Evolutionary conservation across 2,329 filamentous ascomycete species (phyloP).

Genomic region (Drechslerella coelobrocha): DNA sequence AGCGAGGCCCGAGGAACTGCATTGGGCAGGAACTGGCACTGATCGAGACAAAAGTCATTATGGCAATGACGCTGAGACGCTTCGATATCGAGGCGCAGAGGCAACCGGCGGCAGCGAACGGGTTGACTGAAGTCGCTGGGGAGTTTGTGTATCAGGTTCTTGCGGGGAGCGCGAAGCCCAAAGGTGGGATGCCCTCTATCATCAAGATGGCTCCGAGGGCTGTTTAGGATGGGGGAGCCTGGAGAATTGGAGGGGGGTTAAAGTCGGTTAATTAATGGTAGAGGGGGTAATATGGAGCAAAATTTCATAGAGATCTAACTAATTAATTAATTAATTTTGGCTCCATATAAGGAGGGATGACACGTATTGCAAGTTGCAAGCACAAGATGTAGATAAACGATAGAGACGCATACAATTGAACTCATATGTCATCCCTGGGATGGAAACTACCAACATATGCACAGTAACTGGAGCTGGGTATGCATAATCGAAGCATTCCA

Average conservation of each 20-base stretch:
- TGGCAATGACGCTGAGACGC: slow-evolving; percentile 63
- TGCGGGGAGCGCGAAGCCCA: slow-evolving; percentile 52
- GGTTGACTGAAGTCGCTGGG: slow-evolving; percentile 51
- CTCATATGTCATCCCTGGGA: too few relatives aligned
- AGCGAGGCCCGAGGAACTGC: slow-evolving; percentile 65
- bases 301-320: too few relatives aligned
- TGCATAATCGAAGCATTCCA: too few relatives aligned
- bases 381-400: too few relatives aligned
- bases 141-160: slow-evolving; percentile 53
- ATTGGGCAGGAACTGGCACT: slow-evolving; percentile 67
- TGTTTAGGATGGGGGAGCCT: slow-evolving; percentile 1
- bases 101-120: slow-evolving; percentile 52
- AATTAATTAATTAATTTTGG: too few relatives aligned
- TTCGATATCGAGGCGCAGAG: slow-evolving; percentile 62
- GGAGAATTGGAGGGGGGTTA: not conserved
- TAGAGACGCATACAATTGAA: too few relatives aligned
- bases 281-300: too few relatives aligned
- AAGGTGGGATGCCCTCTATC: slow-evolving; percentile 52
- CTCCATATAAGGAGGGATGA: too few relatives aligned
- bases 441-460: too few relatives aligned
- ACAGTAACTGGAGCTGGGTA: too few relatives aligned
- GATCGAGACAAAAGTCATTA: slow-evolving; percentile 62
- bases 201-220: slow-evolving; percentile 34
- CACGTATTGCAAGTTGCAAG: too few relatives aligned
- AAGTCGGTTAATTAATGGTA: too few relatives aligned